Base-by-base conservation (phyloP, 352 stramenopile genomes). In the Pythium periplocum region DNA sequence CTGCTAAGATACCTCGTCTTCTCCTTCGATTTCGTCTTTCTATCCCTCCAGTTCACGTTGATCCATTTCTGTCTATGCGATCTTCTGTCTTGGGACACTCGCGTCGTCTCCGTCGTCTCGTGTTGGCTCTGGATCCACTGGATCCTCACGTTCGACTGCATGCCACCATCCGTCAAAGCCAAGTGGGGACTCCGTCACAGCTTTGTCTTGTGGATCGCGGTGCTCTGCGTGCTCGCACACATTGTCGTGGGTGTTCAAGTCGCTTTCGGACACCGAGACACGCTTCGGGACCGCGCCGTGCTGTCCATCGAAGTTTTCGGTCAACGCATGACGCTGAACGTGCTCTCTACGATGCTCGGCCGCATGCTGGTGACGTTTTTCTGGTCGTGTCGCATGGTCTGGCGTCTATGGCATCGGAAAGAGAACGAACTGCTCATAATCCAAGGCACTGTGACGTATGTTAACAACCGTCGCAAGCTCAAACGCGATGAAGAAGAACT, bases 11-110 rank as follows among this genome's bases (percentile, higher is more conserved):
- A 59, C 11, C 43, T 74, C 33, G 36, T 69, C 11, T 61, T 62
- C n/a, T 74, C 64, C 31, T 79, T 79, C 43, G 70, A 79, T 40
- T 72, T 74, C 35, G 40, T 51, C 3, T 74, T 74, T 36, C 47
- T 73, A 11, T 69, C 66, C 33, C 33, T 73, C 31, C 66, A 78
- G 57, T 47, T 75, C 35, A 64, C 61, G 3, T 10, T 68, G 12
- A 52, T 59, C 7, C 61, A 73, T 43, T 5, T 69, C 7, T 64
- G 59, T 5, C 38, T 67, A 2, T 73, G 66, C 34, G 62, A 73
- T 48, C 31, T 79, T 9, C 62, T 72, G 31, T 33, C 32, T 4
- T 79, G 66, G 70, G 64, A 76, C 45, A 43, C 32, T 0, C 52
- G 58, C 0, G 46, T 49, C 5, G 39, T 63, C 3, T n/a, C 55